A percentile compares a stretch with the other conserved stretches of the same genome.
Evolutionary conservation across 2,329 filamentous ascomycete genomes (phyloP).

Genomic region (Penicillium sp.): DNA sequence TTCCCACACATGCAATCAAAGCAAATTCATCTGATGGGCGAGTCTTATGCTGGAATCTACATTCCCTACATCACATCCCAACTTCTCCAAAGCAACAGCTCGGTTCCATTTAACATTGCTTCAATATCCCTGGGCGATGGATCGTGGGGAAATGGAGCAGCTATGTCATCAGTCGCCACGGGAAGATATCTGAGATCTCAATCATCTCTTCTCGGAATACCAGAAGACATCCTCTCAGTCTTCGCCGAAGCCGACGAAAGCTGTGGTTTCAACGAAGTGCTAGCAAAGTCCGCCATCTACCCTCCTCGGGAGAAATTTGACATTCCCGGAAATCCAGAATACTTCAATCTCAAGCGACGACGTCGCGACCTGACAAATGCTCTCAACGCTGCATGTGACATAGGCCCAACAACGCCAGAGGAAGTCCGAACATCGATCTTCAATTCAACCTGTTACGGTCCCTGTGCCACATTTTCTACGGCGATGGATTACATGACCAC

Average conservation of each 20-base stretch:
- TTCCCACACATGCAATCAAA: conserved; percentile 37
- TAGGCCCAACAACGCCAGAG: conserved; percentile 25
- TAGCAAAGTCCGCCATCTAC: conserved; percentile 30
- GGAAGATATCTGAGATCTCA: conserved; percentile 32
- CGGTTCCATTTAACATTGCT: conserved; percentile 32
- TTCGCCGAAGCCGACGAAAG: conserved; percentile 33
- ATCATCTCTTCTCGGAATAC: conserved; percentile 24
- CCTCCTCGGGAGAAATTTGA: conserved; percentile 33
- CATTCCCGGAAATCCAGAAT: conserved; percentile 35
- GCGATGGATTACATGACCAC: conserved; percentile 33
- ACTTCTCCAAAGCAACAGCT: conserved; percentile 30
- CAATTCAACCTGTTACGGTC: conserved; percentile 38
- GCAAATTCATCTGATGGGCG: conserved; percentile 39
- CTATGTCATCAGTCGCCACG: conserved; percentile 34
- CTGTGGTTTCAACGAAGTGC: conserved; percentile 35
- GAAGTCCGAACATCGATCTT: conserved; percentile 32
- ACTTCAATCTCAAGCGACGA: conserved; percentile 28
- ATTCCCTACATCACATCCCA: conserved; percentile 40
- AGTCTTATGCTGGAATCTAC: conserved; percentile 42
- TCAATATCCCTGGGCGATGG: conserved; percentile 42
- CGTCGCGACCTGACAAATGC: conserved; percentile 14
- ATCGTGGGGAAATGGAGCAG: conserved; percentile 39
- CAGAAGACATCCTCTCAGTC: conserved; percentile 28
- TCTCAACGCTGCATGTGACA: conserved; percentile 24
- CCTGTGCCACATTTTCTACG: conserved; percentile 40